Base-by-base conservation (phyloP, 192 early-diverging fungal species). In the Gigaspora rosea region DNA sequence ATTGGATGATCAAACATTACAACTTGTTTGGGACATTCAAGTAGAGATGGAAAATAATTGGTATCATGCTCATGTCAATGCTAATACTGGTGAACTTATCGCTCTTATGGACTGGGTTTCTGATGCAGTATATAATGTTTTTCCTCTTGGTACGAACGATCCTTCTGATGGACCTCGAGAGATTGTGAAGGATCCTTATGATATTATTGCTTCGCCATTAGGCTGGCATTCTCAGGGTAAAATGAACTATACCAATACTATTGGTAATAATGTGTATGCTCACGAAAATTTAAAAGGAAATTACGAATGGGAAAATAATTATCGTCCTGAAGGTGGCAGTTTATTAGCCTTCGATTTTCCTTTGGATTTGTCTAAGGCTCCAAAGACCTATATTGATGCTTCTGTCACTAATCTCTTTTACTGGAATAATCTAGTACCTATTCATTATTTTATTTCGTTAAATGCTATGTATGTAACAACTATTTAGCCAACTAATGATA, bases 181-280 rank as follows among this genome's bases (percentile, higher is more conserved):
- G 52, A 73, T 93, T 51, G 71, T 88, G 5, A 77, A 73, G 18
- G 80, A 89, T 64, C 91, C 91, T 12, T 79, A 88, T 22, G 83
- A 91, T 75, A 22, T 59, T 8, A 64, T 78, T 12, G 86, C 90
- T 1, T 93, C 91, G 2, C 92, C 89, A 20, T 57, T 88, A 22
- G 93, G 93, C 18, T 95, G 95, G 91, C 93, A 95, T 80, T 85
- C 87, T 52, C 87, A 91, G 65, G 85, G 84, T 22, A 78, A 79
- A 64, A 84, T 82, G 82, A 86, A 84, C 73, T 90, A 85, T 76
- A 92, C 90, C 54, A 86, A 82, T 16, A 98, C 95, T 11, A 80
- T 88, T 35, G 96, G 96, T 15, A 98, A 96, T 86, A 98, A 98
- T 81, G 96, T 94, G 51, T 95, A 88, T 82, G 93, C 95, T 20